Conservation (phyloP, 2,329 filamentous ascomycete species). For the Cladosporium oxysporum region DNA sequence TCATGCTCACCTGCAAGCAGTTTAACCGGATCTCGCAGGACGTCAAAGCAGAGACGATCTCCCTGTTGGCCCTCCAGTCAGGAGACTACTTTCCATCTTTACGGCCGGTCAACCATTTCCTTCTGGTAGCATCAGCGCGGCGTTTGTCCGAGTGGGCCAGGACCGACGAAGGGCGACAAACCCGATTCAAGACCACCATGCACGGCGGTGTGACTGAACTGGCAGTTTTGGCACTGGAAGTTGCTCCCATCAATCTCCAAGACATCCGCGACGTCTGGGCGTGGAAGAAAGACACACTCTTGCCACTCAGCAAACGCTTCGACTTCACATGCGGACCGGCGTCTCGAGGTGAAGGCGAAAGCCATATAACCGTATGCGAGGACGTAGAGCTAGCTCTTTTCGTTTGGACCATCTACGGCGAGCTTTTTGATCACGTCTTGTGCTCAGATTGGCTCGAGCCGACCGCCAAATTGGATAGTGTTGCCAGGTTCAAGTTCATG, state of each 20-base stretch:
- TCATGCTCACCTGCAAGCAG: constrained; percentile 8
- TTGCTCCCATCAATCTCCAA: not conserved
- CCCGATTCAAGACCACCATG: not conserved
- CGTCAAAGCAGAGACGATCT: not conserved
- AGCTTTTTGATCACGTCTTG: not conserved
- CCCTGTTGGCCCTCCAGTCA: not conserved
- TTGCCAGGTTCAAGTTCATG: constrained; percentile 8
- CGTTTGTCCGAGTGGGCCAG: not conserved
- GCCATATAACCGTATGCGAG: not conserved
- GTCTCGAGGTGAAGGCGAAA: not conserved
- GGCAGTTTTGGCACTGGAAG: not conserved
- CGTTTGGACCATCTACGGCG: not conserved
- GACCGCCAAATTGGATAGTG: not conserved
- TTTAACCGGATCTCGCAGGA: constrained; percentile 6
- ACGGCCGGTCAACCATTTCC: not conserved
- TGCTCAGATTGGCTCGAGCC: not conserved
- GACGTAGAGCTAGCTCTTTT: not conserved
- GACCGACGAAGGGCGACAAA: not conserved
- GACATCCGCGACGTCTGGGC: not conserved
- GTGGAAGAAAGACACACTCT: not conserved
- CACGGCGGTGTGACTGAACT: not conserved
- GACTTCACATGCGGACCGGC: not conserved
- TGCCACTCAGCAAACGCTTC: not conserved
- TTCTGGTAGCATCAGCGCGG: not conserved
- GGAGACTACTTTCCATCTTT: not conserved